A percentile compares a stretch with the other conserved stretches of the same genome.
Evolutionary conservation across 164 flowering plant species (phyloP).

Genomic region (Platanus orientalis): DNA sequence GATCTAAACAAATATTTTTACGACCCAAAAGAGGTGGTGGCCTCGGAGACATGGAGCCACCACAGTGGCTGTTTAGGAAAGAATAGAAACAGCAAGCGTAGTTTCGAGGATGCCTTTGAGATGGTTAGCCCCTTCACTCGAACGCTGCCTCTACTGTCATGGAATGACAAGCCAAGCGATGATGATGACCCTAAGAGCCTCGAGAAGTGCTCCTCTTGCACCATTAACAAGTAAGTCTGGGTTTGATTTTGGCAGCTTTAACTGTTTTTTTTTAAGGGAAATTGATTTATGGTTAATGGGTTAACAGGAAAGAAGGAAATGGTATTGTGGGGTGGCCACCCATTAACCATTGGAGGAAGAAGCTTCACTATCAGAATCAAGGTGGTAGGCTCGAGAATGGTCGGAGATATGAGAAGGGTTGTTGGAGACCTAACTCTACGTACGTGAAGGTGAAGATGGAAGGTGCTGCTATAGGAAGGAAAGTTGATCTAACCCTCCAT

Average conservation of each 20-base stretch:
- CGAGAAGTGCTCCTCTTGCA: slow-evolving; percentile 4
- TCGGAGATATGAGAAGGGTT: neutral
- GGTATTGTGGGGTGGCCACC: slow-evolving; percentile 42
- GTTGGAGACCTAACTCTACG: slow-evolving; percentile 17
- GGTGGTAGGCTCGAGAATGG: neutral
- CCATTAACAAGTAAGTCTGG: slow-evolving; percentile 10
- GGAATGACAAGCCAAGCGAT: slow-evolving; percentile 23
- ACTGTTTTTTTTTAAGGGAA: no score
- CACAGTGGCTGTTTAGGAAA: neutral
- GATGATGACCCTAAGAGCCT: slow-evolving; percentile 7
- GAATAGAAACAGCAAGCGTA: slow-evolving; percentile 9
- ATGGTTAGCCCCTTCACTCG: neutral
- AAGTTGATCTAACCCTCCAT: slow-evolving; percentile 38
- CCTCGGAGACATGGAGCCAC: neutral
- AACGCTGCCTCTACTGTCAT: slow-evolving; percentile 23
- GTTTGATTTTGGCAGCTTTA: neutral
- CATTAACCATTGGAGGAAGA: slow-evolving; percentile 26
- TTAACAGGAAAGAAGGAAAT: slow-evolving; percentile 14
- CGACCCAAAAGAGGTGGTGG: slow-evolving; percentile 1
- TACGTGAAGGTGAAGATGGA: slow-evolving; percentile 72
- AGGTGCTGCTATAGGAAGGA: slow-evolving; percentile 50
- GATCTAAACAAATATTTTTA: slow-evolving; percentile 11
- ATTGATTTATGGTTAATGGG: no score
- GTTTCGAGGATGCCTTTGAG: slow-evolving; percentile 22
- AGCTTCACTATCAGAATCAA: slow-evolving; percentile 5